phyloP scores from a whole-genome alignment of 306 rosid genomes.

The Ormosia semicastrata region DNA sequence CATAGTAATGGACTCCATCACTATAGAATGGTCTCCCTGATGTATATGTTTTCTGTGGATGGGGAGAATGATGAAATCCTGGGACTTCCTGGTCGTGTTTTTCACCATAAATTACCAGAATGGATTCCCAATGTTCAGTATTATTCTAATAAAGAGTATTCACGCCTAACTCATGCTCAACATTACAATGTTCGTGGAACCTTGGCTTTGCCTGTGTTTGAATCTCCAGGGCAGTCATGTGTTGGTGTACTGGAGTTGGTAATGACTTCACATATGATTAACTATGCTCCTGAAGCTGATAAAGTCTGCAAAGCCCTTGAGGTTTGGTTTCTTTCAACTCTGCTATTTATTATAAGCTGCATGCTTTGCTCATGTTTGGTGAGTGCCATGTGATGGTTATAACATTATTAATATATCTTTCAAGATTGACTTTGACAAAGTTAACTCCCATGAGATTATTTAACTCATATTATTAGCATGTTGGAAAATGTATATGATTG shows the following conservation, averaged over 20 bases:
- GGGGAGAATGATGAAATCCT: conserved; percentile 54
- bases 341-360: background rate
- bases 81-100: conserved; percentile 94
- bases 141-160: conserved; percentile 73
- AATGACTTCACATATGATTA: conserved; percentile 74
- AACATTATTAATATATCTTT: background rate
- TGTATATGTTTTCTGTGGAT: conserved; percentile 64
- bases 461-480: background rate
- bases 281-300: conserved; percentile 86
- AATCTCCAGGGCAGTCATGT: conserved; percentile 68
- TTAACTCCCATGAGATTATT: background rate
- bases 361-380: conserved; percentile 13
- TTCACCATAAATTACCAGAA: conserved; percentile 70
- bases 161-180: conserved; percentile 70
- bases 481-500: background rate
- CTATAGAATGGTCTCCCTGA: conserved; percentile 65
- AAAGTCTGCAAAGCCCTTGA: conserved; percentile 92
- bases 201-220: conserved; percentile 85
- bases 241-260: conserved; percentile 85
- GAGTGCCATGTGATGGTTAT: background rate
- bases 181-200: conserved; percentile 80
- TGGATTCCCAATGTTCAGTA: conserved; percentile 96
- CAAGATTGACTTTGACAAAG: background rate
- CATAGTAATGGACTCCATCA: conserved; percentile 72
- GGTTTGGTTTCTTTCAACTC: conserved; percentile 52